Base-by-base conservation (phyloP, 768 basidiomycete genomes). In the Russula sp. region DNA sequence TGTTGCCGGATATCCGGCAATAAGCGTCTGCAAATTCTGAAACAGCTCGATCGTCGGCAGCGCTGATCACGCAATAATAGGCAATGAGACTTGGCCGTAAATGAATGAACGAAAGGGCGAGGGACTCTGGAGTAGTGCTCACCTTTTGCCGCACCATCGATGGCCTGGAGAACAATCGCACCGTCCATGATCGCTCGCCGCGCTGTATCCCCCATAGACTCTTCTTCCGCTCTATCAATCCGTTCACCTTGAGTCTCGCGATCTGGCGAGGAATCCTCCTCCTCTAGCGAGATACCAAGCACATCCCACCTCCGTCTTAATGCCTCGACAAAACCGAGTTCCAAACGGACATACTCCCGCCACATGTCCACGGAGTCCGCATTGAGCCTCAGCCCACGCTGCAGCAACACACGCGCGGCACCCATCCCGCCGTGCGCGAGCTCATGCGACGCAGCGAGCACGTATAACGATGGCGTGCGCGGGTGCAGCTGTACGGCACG, bases 401-500 rank as follows among this genome's bases (percentile, higher is more conserved):
- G 90, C 49, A 98, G 79, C 46, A 95, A 78, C 40, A 87, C 81
- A 32, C 94, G 88, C 11, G 94, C 92, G 0, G 90, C 83, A n/a
- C 87, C 82, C 2, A 89, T 86, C 4, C 88, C 88, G 51, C 80
- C 79, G 55, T 88, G 84, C 1, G 84, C 82, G 40, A 95, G 78
- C 72, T 96, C 92, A 73, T 95, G 92, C 26, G 83, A 81, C 4
- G 94, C 92, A 2, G 90, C 88, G 24, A 95, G 78, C 63, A 97
- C 86, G 75, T 94, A 97, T 40, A 97, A 79, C 26, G 83, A 78
- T 3, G 91, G 82, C 18, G 82, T 82, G 67, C 84, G 84, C 9
- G 94, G 94, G 72, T 95, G 94, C 53, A 95, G 78, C 75, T 93
- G 92, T 26, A 96, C 76, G 5, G 94, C 94, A 89, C 90, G 85